These are phyloP conservation scores for Solanum arcanum DNA, from an alignment of 257 asterid species.

Conservation along the genomic window DNA sequence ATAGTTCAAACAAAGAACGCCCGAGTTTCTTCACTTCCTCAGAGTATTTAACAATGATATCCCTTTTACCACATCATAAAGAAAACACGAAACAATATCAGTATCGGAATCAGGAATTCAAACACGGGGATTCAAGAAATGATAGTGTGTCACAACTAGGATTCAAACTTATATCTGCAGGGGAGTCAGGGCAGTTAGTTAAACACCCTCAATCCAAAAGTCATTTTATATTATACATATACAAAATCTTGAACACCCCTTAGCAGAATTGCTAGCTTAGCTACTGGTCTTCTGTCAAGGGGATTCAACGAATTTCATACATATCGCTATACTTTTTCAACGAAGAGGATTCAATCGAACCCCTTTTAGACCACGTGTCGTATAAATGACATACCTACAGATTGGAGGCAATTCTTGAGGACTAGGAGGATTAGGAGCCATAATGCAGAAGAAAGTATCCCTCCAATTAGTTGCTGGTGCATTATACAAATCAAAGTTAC, in stretches of 20 bases:
- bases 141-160: neutral
- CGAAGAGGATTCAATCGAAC: neutral
- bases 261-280: neutral
- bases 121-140: neutral
- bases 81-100: neutral
- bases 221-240: neutral
- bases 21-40: neutral
- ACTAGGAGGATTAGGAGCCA: conserved; percentile 17
- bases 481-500: conserved; percentile 18
- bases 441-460: conserved; percentile 1
- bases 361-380: neutral
- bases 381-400: conserved; percentile 4
- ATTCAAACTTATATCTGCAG: neutral
- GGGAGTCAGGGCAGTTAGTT: neutral
- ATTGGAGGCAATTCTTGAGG: conserved; percentile 9
- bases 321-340: neutral
- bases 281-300: neutral
- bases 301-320: neutral
- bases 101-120: neutral
- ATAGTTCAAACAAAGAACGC: neutral
- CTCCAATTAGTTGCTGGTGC: conserved; percentile 18
- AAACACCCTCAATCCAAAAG: neutral
- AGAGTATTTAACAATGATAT: neutral
- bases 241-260: neutral
- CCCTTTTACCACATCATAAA: neutral